Conservation (phyloP, 495 filamentous ascomycete species). For the Penicillium longicatenatum region DNA sequence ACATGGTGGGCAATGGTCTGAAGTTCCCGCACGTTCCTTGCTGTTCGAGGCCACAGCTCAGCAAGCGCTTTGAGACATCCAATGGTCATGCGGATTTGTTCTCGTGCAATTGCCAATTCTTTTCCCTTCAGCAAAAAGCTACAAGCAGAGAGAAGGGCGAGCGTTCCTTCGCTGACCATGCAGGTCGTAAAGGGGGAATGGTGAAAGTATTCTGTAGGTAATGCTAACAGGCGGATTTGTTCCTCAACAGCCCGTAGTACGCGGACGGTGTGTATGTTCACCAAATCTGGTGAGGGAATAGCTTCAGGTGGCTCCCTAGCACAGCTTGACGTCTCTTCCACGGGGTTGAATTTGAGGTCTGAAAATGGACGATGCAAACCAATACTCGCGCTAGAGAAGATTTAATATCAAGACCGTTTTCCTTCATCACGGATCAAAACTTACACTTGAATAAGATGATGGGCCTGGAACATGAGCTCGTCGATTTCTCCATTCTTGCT, state of each 20-base stretch:
- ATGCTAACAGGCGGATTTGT: constrained; percentile 31
- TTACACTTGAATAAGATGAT: constrained; percentile 38
- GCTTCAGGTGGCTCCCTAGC: constrained; percentile 27
- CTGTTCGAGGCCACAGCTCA: constrained; percentile 48
- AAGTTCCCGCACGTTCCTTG: constrained; percentile 69
- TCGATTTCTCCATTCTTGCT: constrained; percentile 30
- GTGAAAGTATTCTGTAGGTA: constrained; percentile 25
- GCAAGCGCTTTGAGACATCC: constrained; percentile 34
- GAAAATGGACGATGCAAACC: constrained; percentile 37
- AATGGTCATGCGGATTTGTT: constrained; percentile 36
- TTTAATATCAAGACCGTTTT: background rate
- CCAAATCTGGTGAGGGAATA: constrained; percentile 25
- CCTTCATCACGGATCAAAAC: background rate
- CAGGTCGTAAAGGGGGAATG: constrained; percentile 36
- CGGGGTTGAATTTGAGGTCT: constrained; percentile 30
- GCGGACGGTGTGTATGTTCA: constrained; percentile 31
- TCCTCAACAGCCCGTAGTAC: constrained; percentile 28
- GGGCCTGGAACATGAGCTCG: constrained; percentile 41
- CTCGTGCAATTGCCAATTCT: constrained; percentile 30
- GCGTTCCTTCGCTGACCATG: constrained; percentile 33
- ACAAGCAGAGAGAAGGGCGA: constrained; percentile 35
- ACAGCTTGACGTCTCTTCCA: constrained; percentile 34
- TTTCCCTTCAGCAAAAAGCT: constrained; percentile 21
- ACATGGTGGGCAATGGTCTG: constrained; percentile 70
- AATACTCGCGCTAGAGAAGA: constrained; percentile 24